Conservation (phyloP, 1,284 basidiomycete species). For the Afroboletus lepidellus region DNA sequence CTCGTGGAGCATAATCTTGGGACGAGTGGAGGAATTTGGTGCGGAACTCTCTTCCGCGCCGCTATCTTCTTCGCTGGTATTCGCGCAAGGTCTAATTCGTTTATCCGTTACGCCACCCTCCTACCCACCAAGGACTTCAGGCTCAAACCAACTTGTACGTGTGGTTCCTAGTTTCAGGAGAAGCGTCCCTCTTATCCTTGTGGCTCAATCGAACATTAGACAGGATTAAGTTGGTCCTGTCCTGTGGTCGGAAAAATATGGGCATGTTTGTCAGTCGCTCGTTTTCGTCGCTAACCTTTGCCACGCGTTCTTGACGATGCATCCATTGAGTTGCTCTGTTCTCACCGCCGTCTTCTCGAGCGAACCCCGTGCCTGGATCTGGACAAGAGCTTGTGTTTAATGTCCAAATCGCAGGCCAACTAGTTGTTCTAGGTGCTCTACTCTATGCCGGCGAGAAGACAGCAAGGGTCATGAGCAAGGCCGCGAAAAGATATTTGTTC, state of each 20-base stretch:
- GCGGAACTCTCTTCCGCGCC: not conserved
- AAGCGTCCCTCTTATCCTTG: not conserved
- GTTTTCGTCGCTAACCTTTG: not conserved
- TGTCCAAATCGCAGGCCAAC: not conserved
- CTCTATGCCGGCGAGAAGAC: not conserved
- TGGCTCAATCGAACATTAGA: not conserved
- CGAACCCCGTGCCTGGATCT: not conserved
- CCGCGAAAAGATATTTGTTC: not conserved
- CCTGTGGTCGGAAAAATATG: not conserved
- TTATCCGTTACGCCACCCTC: too few relatives aligned
- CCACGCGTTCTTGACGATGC: not conserved
- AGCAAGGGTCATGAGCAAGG: not conserved
- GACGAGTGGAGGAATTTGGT: not conserved
- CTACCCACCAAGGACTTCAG: not conserved
- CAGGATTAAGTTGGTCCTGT: not conserved
- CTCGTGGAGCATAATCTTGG: conserved; percentile 1
- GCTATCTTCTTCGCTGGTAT: not conserved
- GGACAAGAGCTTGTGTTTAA: not conserved
- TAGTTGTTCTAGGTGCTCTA: not conserved
- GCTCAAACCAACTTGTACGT: not conserved
- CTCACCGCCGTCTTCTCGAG: not conserved
- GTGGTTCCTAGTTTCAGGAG: not conserved
- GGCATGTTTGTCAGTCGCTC: not conserved
- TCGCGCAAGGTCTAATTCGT: not conserved
- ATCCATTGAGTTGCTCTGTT: not conserved